phyloP scores from a whole-genome alignment of 2,329 filamentous ascomycete species.

The Phaeosphaeriaceae sp. region DNA sequence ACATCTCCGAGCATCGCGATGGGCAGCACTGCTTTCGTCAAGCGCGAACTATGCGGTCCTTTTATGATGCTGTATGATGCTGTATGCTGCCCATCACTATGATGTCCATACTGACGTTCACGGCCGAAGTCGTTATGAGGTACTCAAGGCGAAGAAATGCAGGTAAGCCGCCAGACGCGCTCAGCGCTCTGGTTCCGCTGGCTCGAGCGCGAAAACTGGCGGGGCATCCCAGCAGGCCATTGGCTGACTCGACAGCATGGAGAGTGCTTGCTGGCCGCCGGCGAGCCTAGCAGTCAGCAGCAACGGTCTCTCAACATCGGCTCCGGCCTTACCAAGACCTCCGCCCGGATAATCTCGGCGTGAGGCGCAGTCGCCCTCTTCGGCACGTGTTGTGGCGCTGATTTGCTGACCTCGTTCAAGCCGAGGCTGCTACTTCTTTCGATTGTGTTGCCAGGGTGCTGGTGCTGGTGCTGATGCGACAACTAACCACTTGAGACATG shows the following conservation, averaged over 20 bases:
- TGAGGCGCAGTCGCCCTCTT: background rate
- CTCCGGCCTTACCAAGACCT: background rate
- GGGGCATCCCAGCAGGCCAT: conserved; percentile 1
- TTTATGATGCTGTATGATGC: too few species aligned
- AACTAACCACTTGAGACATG: background rate
- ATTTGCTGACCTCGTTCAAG: background rate
- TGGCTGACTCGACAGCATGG: background rate
- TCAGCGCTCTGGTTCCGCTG: background rate
- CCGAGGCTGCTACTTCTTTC: conserved; percentile 12
- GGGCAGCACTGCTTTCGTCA: conserved; percentile 13
- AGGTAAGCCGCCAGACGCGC: conserved; percentile 1
- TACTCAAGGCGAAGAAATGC: background rate
- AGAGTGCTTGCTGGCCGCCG: background rate
- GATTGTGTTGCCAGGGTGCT: background rate
- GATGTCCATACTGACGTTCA: background rate
- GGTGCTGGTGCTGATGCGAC: background rate
- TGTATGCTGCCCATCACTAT: background rate
- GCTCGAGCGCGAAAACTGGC: conserved; percentile 2
- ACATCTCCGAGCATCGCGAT: conserved; percentile 18
- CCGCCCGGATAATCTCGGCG: background rate
- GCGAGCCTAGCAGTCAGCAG: background rate
- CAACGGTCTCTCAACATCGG: background rate
- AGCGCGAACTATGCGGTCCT: conserved; percentile 11
- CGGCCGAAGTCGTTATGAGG: background rate
- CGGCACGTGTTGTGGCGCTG: background rate